phyloP scores from a whole-genome alignment of 257 asterid species.

The Solanum commersonii region DNA sequence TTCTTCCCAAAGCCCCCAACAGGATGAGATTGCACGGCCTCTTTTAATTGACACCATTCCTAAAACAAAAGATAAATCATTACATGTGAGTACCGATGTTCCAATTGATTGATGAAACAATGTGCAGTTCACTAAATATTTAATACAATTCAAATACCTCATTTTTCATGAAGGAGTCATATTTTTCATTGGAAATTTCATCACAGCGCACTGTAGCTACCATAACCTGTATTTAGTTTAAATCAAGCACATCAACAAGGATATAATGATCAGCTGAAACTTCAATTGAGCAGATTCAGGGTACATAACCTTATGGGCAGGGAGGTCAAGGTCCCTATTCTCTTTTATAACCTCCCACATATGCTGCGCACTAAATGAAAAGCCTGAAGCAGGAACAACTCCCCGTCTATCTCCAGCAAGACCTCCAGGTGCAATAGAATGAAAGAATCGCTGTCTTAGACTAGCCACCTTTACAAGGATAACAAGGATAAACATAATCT shows the following conservation, averaged over 20 bases:
- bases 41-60: slow-evolving; percentile 58
- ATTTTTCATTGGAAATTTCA: slow-evolving; percentile 55
- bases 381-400: slow-evolving; percentile 94
- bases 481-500: slow-evolving; percentile 5
- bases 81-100: neutral
- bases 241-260: slow-evolving; percentile 5
- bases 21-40: slow-evolving; percentile 35
- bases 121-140: neutral
- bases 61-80: slow-evolving; percentile 9
- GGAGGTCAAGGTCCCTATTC: slow-evolving; percentile 87
- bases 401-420: slow-evolving; percentile 95
- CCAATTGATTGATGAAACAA: neutral
- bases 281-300: slow-evolving; percentile 2
- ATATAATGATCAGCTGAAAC: slow-evolving; percentile 2
- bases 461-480: slow-evolving; percentile 49
- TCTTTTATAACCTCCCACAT: slow-evolving; percentile 89
- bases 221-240: slow-evolving; percentile 38
- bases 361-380: slow-evolving; percentile 73
- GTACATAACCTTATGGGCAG: slow-evolving; percentile 72
- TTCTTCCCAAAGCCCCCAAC: slow-evolving; percentile 55
- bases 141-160: slow-evolving; percentile 28
- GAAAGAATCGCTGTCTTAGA: slow-evolving; percentile 65
- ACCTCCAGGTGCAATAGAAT: slow-evolving; percentile 87
- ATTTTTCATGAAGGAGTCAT: slow-evolving; percentile 33
- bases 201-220: slow-evolving; percentile 81